Conservation (phyloP, 2,329 filamentous ascomycete genomes). For the Fusarium siculi region DNA sequence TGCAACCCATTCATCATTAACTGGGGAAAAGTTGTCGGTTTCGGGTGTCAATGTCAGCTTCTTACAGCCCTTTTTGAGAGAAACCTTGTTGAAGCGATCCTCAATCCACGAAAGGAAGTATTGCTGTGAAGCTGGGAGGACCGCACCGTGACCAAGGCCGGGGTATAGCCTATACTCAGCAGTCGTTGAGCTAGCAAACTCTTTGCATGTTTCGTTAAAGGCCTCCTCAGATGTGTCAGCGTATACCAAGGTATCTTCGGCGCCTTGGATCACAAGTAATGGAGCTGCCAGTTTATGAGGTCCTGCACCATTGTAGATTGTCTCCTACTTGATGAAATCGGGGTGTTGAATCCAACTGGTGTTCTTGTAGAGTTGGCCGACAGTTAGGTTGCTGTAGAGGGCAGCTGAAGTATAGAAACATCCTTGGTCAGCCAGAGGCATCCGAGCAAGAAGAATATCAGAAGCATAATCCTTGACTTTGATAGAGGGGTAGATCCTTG, state of each 20-base stretch:
- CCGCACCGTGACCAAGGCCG: neutral
- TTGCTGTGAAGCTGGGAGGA: neutral
- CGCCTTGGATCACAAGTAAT: slow-evolving; percentile 39
- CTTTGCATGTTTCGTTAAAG: slow-evolving; percentile 25
- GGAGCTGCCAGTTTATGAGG: slow-evolving; percentile 35
- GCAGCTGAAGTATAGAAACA: slow-evolving; percentile 1
- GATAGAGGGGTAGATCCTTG: neutral
- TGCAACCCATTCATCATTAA: neutral
- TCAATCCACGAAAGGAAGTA: neutral
- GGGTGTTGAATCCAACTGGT: slow-evolving; percentile 4
- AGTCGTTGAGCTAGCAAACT: neutral
- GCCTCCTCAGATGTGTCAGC: slow-evolving; percentile 5
- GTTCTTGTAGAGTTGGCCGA: neutral
- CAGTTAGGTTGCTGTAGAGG: neutral
- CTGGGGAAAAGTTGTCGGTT: neutral
- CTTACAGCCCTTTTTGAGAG: neutral
- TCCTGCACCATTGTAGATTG: slow-evolving; percentile 20
- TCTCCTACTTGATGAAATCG: neutral
- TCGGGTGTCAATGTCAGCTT: neutral
- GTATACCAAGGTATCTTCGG: slow-evolving; percentile 26
- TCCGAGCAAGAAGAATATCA: neutral
- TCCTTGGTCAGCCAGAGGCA: neutral
- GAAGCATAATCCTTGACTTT: slow-evolving; percentile 6
- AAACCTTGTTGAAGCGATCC: neutral
- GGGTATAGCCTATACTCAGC: neutral